Percentiles rank a stretch among this genome's conserved stretches.
phyloP scores from a whole-genome alignment of 352 stramenopile species.

The Globisporangium middletonii region DNA sequence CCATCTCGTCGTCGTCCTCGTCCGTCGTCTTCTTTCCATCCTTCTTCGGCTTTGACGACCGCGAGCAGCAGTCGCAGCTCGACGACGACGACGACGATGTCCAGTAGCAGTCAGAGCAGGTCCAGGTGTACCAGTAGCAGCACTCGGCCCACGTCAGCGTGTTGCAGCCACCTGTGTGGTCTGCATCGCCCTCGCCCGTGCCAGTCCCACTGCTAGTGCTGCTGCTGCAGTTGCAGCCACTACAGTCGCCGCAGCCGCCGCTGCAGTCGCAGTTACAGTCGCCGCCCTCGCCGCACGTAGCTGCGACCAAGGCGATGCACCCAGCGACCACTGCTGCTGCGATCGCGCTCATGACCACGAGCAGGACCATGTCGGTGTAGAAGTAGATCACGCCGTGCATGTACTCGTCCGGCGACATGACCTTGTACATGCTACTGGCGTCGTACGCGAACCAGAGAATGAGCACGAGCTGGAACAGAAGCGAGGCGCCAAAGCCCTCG shows the following conservation, averaged over 20 bases:
- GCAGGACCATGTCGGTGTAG: conserved; percentile 54
- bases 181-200: neutral
- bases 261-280: neutral
- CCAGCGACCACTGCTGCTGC: conserved; percentile 24
- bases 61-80: neutral
- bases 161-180: neutral
- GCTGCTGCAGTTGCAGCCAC: neutral
- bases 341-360: conserved; percentile 27
- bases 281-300: neutral
- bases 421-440: conserved; percentile 47
- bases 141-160: neutral
- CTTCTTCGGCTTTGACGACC: neutral
- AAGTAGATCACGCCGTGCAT: conserved; percentile 67
- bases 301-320: neutral
- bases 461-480: conserved; percentile 39
- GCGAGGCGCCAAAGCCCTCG: conserved; percentile 29
- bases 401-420: conserved; percentile 57
- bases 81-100: too few species aligned
- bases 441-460: conserved; percentile 50
- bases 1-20: neutral
- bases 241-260: neutral
- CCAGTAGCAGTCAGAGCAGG: neutral
- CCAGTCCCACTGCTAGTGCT: neutral
- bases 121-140: neutral
- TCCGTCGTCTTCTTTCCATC: neutral